phyloP scores from a whole-genome alignment of 495 filamentous ascomycete species.

The Patellaria atrata region DNA sequence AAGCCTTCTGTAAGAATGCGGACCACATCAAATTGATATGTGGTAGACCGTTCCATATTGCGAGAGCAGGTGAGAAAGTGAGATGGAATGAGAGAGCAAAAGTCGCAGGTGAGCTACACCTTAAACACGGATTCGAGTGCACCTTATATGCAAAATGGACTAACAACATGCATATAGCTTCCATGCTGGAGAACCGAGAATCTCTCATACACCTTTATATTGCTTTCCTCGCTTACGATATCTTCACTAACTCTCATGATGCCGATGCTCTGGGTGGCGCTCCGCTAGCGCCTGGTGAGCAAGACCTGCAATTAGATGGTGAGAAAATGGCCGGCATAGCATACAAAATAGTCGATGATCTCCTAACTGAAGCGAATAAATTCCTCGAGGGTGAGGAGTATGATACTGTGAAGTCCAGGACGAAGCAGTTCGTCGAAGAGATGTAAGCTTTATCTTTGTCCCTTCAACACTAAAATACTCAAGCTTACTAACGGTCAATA shows the following conservation, averaged over 20 bases:
- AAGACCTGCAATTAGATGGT: slow-evolving; percentile 20
- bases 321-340: slow-evolving; percentile 23
- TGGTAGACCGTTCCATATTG: slow-evolving; percentile 39
- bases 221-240: slow-evolving; percentile 52
- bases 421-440: slow-evolving; percentile 21
- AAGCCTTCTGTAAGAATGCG: slow-evolving; percentile 90
- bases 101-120: slow-evolving; percentile 14
- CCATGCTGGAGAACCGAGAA: slow-evolving; percentile 29
- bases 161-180: slow-evolving; percentile 11
- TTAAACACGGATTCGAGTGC: background rate
- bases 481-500: slow-evolving; percentile 17
- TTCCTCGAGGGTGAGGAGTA: slow-evolving; percentile 31
- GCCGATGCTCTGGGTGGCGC: slow-evolving; percentile 15
- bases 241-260: slow-evolving; percentile 29
- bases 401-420: slow-evolving; percentile 31
- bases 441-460: slow-evolving; percentile 18
- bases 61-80: slow-evolving; percentile 22
- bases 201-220: slow-evolving; percentile 70
- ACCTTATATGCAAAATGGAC: slow-evolving; percentile 1
- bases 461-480: too few relatives aligned
- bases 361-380: slow-evolving; percentile 34
- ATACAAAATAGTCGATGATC: slow-evolving; percentile 32
- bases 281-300: slow-evolving; percentile 12
- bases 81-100: slow-evolving; percentile 26
- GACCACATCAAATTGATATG: slow-evolving; percentile 81